Evolutionary conservation across 352 stramenopile genomes (phyloP).

Genomic region (Chrysophaeum taylorii): DNA sequence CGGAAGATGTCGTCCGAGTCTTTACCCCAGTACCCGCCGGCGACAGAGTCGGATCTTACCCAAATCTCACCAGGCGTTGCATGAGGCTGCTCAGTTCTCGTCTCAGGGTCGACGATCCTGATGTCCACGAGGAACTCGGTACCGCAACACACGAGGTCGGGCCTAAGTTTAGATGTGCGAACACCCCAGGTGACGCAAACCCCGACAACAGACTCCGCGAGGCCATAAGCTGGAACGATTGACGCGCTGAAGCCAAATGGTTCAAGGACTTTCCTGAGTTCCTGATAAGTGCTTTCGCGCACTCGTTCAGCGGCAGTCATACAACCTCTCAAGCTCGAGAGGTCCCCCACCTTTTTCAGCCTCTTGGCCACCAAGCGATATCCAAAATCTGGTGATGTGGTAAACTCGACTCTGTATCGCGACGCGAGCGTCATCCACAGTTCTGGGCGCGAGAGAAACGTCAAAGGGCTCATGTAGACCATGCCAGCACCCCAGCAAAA

Average conservation of each 20-base stretch:
- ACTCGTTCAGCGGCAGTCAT: not conserved
- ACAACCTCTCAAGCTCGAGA: not conserved
- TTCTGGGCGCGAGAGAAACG: conserved; percentile 88
- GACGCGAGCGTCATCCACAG: conserved; percentile 79
- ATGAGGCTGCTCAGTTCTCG: not conserved
- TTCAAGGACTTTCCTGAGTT: not conserved
- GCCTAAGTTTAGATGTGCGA: no score
- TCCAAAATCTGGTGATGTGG: not conserved
- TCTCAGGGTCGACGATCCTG: not conserved
- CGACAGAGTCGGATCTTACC: not conserved
- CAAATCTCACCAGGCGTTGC: not conserved
- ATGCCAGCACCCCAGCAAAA: conserved; percentile 79
- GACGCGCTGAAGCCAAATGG: not conserved
- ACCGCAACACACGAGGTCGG: no score
- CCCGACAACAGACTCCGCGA: not conserved
- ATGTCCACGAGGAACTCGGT: no score
- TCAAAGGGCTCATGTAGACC: conserved; percentile 93
- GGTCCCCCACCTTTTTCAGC: not conserved
- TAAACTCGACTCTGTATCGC: conserved; percentile 28
- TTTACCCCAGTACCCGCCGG: conserved; percentile 60
- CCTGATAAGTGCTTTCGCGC: not conserved
- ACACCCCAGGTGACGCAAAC: no score
- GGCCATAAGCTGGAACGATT: not conserved
- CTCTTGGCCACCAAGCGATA: not conserved
- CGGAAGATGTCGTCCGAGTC: conserved; percentile 67